Evolutionary conservation across 108 stramenopile genomes (phyloP).

Genomic region (Pseudonitzschia pungens): DNA sequence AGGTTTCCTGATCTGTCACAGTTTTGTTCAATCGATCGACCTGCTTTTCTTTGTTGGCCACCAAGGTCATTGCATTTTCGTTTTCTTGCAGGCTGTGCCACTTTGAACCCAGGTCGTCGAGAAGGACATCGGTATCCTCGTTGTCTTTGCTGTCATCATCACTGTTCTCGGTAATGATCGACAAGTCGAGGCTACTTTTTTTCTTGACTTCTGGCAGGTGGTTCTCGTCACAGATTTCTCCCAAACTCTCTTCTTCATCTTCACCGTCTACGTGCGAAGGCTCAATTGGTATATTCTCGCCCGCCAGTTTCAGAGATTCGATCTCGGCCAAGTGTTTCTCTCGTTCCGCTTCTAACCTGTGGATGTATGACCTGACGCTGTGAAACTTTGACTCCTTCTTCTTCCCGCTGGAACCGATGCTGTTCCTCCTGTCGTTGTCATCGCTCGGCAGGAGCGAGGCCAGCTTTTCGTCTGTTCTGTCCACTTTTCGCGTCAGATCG

Average conservation of each 20-base stretch:
- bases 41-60: slow-evolving; percentile 11
- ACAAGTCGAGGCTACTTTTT: neutral
- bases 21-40: neutral
- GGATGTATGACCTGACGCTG: slow-evolving; percentile 10
- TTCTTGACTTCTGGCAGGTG: neutral
- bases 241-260: neutral
- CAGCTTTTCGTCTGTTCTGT: slow-evolving; percentile 4
- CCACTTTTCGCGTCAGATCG: slow-evolving; percentile 1
- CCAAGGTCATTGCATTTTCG: neutral
- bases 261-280: neutral
- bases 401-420: neutral
- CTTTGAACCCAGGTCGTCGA: slow-evolving; percentile 6
- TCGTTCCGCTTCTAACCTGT: slow-evolving; percentile 5
- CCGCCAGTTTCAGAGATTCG: neutral
- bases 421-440: neutral
- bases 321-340: neutral
- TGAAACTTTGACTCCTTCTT: neutral
- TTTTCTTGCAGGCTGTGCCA: slow-evolving; percentile 17
- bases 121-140: neutral
- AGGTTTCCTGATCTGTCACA: neutral
- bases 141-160: neutral
- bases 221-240: neutral
- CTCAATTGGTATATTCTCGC: neutral
- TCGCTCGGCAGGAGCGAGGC: neutral
- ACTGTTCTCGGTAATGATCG: neutral